Evolutionary conservation across 2,329 filamentous ascomycete species (phyloP), one percentile per base, ranked within the genome.

Genomic region (Blastomyces percursus): DNA sequence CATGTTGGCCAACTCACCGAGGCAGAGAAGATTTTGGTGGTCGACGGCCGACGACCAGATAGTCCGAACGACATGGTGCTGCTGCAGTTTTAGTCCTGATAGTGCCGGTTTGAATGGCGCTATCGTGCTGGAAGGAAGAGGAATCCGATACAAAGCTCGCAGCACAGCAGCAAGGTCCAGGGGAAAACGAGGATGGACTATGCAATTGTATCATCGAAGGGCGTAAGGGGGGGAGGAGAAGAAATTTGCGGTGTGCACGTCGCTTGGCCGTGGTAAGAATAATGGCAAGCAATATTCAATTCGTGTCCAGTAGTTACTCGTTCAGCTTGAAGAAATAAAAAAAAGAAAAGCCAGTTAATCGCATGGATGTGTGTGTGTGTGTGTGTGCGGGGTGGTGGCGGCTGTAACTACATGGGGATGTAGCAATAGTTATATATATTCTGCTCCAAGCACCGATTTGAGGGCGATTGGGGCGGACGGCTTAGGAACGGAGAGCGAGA

Each of bases 1-100:
- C 32, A n/a, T n/a, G n/a, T n/a, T n/a, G n/a, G n/a, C n/a, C n/a
- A 50, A 73, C 73, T 72, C 67, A 75, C 73, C 65, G 70, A 72
- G 52, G 71, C 72, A 66, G 71, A 73, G 61, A 71, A 75, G 64
- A 69, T 74, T 66, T 73, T 73, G 66, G 70, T 69, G n/a, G 70
- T 70, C 51, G 70, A 71, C 55, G 70, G 69, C 62, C 70, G 68
- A 54, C 69, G 71, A 61, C 68, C 66, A 52, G 68, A 68, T 52
- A 62, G 62, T 27, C 70, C 70, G 40, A 69, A 69, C 32, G 70
- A 69, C 35, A 72, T 68, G 72, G 74, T 74, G 66, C 59, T 69
- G 66, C 50, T 42, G 11, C 38, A 24, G 14, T 14, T 27, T 14
- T 51, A 52, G 50, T 16, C 12, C 12, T 30, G 3, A 16, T 51